phyloP scores from a whole-genome alignment of 768 basidiomycete species.

The Leccinum uliginosum region DNA sequence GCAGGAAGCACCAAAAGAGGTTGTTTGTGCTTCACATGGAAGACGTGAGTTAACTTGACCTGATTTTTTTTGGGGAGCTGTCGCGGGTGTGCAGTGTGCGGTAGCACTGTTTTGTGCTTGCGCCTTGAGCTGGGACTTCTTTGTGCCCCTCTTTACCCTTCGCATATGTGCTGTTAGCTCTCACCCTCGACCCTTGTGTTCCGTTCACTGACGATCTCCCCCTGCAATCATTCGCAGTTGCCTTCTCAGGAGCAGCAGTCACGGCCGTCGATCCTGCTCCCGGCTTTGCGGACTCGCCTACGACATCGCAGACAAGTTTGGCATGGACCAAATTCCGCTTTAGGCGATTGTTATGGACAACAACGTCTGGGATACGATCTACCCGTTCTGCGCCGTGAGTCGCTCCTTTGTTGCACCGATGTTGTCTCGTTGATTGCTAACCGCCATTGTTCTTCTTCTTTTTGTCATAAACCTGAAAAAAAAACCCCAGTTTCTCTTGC shows the following conservation, averaged over 20 bases:
- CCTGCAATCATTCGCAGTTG: conserved; percentile 41
- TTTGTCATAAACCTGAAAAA: not conserved
- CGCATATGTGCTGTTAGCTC: not conserved
- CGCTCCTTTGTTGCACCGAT: not conserved
- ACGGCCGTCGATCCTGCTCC: conserved; percentile 81
- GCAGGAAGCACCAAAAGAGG: conserved; percentile 82
- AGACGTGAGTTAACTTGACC: conserved; percentile 57
- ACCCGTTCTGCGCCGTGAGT: conserved; percentile 71
- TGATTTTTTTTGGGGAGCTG: not conserved
- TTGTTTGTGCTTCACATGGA: conserved; percentile 80
- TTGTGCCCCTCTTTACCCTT: no score
- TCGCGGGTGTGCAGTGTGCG: no score
- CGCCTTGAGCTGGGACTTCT: no score
- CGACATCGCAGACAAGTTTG: conserved; percentile 59
- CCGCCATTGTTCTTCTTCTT: not conserved
- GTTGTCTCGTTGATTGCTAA: not conserved
- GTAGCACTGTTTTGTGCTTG: no score
- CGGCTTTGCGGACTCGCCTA: conserved; percentile 60
- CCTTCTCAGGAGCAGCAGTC: conserved; percentile 68
- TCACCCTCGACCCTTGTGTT: not conserved
- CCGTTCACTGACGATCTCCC: not conserved
- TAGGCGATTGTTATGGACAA: conserved; percentile 63
- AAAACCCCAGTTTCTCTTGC: conserved; percentile 68
- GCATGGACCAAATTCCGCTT: conserved; percentile 37
- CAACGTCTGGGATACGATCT: conserved; percentile 83